Conservation (phyloP, 2,329 filamentous ascomycete species). For the Penicillium sp. region DNA sequence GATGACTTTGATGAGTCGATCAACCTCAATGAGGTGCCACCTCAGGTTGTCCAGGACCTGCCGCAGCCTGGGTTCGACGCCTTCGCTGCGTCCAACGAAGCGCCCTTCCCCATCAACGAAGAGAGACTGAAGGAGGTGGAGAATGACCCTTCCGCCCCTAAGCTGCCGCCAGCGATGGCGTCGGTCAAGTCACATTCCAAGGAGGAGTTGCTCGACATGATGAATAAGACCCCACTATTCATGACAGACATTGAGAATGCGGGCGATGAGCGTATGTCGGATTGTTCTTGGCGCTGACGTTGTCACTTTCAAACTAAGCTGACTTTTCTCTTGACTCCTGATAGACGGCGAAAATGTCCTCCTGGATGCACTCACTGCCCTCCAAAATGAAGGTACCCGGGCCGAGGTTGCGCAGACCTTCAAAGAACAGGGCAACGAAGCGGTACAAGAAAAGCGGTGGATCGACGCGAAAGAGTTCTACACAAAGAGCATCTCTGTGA, state of each 20-base stretch:
- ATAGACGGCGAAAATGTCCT: slow-evolving; percentile 69
- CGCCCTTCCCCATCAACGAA: slow-evolving; percentile 42
- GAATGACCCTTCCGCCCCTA: slow-evolving; percentile 36
- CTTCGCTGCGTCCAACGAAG: slow-evolving; percentile 29
- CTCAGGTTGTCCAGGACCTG: slow-evolving; percentile 15
- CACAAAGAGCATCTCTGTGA: slow-evolving; percentile 72
- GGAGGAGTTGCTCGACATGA: slow-evolving; percentile 60
- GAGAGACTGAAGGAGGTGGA: slow-evolving; percentile 32
- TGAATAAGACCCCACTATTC: slow-evolving; percentile 79
- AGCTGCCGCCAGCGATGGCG: slow-evolving; percentile 59
- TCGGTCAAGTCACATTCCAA: slow-evolving; percentile 55
- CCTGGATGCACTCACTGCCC: slow-evolving; percentile 80
- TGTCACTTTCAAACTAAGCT: neutral
- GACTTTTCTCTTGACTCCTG: neutral
- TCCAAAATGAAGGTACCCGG: slow-evolving; percentile 89
- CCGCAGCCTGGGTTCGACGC: slow-evolving; percentile 22
- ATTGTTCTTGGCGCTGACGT: neutral
- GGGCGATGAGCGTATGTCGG: slow-evolving; percentile 50
- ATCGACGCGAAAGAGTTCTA: slow-evolving; percentile 89
- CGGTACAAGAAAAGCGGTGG: slow-evolving; percentile 70
- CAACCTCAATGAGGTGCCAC: slow-evolving; percentile 39
- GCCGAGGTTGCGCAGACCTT: slow-evolving; percentile 80
- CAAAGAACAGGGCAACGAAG: slow-evolving; percentile 89
- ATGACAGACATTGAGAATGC: slow-evolving; percentile 81
- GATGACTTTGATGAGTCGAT: slow-evolving; percentile 51